Conservation (phyloP, 805 yeast species). For the Zygosaccharomyces gambellarensis region DNA sequence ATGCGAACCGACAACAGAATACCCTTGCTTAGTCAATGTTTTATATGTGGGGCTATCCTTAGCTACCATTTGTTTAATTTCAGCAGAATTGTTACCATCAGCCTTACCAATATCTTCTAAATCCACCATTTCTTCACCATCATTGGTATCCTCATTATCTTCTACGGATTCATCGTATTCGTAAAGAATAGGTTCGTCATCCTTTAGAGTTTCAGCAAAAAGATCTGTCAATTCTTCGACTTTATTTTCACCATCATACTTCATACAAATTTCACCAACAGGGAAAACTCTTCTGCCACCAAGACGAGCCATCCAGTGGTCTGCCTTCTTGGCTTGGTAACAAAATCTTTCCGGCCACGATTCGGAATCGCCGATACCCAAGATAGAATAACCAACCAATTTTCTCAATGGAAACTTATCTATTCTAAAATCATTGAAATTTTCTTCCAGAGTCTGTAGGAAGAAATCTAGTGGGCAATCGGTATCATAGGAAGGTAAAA, state of each 20-base stretch:
- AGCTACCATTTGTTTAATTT: conserved; percentile 79
- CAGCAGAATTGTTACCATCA: conserved; percentile 27
- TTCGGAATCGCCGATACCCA: conserved; percentile 85
- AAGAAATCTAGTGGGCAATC: conserved; percentile 90
- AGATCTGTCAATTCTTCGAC: conserved; percentile 64
- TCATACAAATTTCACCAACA: conserved; percentile 77
- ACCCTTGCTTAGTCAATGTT: conserved; percentile 87
- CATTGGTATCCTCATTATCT: conserved; percentile 38
- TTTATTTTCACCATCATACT: conserved; percentile 54
- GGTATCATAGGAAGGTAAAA: conserved; percentile 85
- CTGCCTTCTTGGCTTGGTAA: conserved; percentile 75
- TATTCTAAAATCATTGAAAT: conserved; percentile 77
- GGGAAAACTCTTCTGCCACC: conserved; percentile 88
- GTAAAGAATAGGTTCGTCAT: conserved; percentile 62
- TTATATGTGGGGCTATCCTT: conserved; percentile 83
- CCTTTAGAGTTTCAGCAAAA: conserved; percentile 57
- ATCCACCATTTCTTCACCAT: conserved; percentile 51
- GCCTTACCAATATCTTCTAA: conserved; percentile 80
- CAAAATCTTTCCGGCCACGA: conserved; percentile 82
- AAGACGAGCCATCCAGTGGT: conserved; percentile 67
- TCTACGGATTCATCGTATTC: conserved; percentile 57
- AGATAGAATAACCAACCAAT: conserved; percentile 74
- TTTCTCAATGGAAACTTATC: conserved; percentile 72
- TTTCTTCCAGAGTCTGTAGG: conserved; percentile 72
- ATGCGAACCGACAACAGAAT: conserved; percentile 87